Evolutionary conservation across 129 eudicot genomes (phyloP).

Genomic region (Saussurea involucrata): DNA sequence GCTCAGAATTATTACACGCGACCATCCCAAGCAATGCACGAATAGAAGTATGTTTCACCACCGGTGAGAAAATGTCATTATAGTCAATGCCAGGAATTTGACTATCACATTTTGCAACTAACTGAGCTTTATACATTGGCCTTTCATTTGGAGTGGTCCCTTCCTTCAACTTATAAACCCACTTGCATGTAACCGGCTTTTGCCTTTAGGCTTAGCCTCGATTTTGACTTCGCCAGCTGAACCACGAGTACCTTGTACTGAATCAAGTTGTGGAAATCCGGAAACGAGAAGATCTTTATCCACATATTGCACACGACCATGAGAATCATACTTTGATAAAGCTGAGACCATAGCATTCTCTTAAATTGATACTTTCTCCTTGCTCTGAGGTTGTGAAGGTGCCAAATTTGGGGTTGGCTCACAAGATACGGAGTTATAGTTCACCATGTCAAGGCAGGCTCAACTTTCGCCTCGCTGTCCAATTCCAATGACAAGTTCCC

Average conservation of each 20-base stretch:
- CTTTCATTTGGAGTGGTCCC: no score
- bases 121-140: no score
- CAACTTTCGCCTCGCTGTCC: conserved; percentile 91
- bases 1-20: no score
- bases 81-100: no score
- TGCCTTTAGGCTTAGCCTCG: conserved; percentile 44
- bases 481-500: conserved; percentile 33
- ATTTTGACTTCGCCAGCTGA: conserved; percentile 30
- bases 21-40: no score
- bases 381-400: conserved; percentile 33
- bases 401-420: background rate
- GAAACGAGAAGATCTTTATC: conserved; percentile 32
- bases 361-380: conserved; percentile 38
- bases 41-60: no score
- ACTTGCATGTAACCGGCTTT: no score
- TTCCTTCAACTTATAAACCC: no score
- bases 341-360: conserved; percentile 55
- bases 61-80: no score
- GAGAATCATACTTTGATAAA: conserved; percentile 54
- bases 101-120: no score
- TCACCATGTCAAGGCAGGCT: conserved; percentile 55
- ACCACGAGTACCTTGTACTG: conserved; percentile 24
- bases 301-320: conserved; percentile 38
- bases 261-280: conserved; percentile 30
- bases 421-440: background rate